Percentiles rank a stretch among this genome's conserved stretches.
Conservation (phyloP, 345 rosid species). For the Gossypium arboreum region DNA sequence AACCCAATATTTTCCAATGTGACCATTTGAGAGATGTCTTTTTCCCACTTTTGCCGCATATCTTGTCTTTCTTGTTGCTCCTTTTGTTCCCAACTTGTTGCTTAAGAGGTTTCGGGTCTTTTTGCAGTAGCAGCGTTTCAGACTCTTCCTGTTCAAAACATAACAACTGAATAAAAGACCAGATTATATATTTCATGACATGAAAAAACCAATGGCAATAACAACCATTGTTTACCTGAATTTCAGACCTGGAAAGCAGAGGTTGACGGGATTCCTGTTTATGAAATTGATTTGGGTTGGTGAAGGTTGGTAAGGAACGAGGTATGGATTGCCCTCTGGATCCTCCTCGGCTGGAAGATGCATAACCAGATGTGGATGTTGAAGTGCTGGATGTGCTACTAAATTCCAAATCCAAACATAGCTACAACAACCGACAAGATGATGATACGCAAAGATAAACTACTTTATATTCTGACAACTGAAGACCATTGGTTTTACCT, state of each 20-base stretch:
- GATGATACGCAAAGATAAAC: not conserved
- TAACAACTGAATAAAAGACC: not conserved
- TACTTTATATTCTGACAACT: too few species aligned
- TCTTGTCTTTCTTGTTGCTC: slow-evolving; percentile 14
- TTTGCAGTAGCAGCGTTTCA: not conserved
- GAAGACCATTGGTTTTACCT: slow-evolving; percentile 30
- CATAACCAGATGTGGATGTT: slow-evolving; percentile 41
- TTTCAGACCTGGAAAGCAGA: slow-evolving; percentile 20
- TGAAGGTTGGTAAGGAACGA: slow-evolving; percentile 41
- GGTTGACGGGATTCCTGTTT: slow-evolving; percentile 23
- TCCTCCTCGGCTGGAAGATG: slow-evolving; percentile 52
- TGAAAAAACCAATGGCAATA: not conserved
- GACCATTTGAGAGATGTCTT: slow-evolving; percentile 35
- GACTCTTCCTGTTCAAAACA: slow-evolving; percentile 16
- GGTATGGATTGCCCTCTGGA: slow-evolving; percentile 31
- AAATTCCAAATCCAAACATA: slow-evolving; percentile 68
- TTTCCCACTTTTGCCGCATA: slow-evolving; percentile 26
- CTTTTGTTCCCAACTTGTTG: slow-evolving; percentile 22
- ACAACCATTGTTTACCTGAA: slow-evolving; percentile 19
- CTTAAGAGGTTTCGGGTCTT: slow-evolving; percentile 11
- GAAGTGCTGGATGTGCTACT: slow-evolving; percentile 35
- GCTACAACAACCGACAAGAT: slow-evolving; percentile 25
- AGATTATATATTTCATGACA: not conserved
- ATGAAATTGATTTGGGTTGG: slow-evolving; percentile 24
- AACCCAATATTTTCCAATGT: slow-evolving; percentile 34